Percentiles rank a stretch among this genome's conserved stretches.
Conservation (phyloP, 805 yeast genomes). For the Zygoascus biomembranicola region DNA sequence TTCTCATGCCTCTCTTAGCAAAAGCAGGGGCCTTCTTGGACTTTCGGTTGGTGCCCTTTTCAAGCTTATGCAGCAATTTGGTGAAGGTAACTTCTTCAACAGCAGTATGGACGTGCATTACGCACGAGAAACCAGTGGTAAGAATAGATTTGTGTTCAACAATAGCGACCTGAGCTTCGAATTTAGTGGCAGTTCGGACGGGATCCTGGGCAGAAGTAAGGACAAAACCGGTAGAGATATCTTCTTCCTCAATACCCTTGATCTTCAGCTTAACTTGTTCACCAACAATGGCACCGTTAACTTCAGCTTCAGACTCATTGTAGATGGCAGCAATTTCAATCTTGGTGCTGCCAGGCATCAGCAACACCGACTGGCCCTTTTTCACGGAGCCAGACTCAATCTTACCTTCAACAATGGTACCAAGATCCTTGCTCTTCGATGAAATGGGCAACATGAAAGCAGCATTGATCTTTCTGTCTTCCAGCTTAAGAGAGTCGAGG, state of each 20-base stretch:
- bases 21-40: constrained; percentile 96
- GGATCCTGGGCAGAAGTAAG: constrained; percentile 81
- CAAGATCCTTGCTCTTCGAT: constrained; percentile 92
- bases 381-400: constrained; percentile 91
- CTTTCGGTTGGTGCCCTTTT: constrained; percentile 93
- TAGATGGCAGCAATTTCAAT: constrained; percentile 84
- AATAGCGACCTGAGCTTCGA: constrained; percentile 94
- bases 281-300: constrained; percentile 84
- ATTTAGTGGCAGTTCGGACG: constrained; percentile 79
- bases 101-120: constrained; percentile 98
- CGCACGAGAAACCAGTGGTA: constrained; percentile 94
- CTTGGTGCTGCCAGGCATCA: constrained; percentile 85
- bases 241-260: constrained; percentile 97
- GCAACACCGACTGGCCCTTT: constrained; percentile 62
- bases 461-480: constrained; percentile 80
- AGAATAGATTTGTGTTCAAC: constrained; percentile 92
- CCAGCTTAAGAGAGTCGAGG: constrained; percentile 72
- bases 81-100: constrained; percentile 87
- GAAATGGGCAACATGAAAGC: constrained; percentile 97
- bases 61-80: constrained; percentile 81
- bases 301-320: constrained; percentile 94
- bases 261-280: constrained; percentile 93
- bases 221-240: constrained; percentile 84
- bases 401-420: constrained; percentile 97
- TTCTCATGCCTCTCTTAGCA: constrained; percentile 98